A percentile compares a stretch with the other conserved stretches of the same genome.
phyloP scores from a whole-genome alignment of 352 stramenopile species.

The Globisporangium orthogonon region DNA sequence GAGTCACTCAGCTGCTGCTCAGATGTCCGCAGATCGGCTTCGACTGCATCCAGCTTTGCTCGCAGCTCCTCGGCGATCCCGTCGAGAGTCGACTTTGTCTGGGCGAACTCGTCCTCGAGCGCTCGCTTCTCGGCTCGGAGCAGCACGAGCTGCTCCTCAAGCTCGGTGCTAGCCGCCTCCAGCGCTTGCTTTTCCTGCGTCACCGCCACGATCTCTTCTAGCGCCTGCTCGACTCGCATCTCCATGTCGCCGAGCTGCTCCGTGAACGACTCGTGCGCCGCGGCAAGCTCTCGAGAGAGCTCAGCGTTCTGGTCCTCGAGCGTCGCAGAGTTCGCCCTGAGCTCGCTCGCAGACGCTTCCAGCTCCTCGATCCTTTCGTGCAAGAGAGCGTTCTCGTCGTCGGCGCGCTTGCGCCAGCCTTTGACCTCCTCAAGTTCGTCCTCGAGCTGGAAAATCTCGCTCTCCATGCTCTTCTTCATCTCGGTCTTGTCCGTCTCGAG shows the following conservation, averaged over 20 bases:
- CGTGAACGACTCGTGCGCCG: constrained; percentile 18
- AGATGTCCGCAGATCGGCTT: background rate
- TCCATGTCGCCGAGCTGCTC: constrained; percentile 21
- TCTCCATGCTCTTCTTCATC: constrained; percentile 14
- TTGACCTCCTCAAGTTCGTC: constrained; percentile 43
- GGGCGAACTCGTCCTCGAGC: background rate
- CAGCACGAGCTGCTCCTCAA: constrained; percentile 15
- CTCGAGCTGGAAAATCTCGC: constrained; percentile 19
- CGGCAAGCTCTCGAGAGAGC: constrained; percentile 20
- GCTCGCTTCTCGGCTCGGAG: constrained; percentile 13
- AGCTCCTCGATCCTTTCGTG: constrained; percentile 31
- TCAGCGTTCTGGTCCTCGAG: constrained; percentile 29
- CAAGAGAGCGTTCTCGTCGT: constrained; percentile 36
- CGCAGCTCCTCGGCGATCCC: background rate
- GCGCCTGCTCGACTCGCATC: constrained; percentile 24
- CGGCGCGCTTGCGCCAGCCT: constrained; percentile 36
- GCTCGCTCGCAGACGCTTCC: constrained; percentile 21
- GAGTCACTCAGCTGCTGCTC: background rate
- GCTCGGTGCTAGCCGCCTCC: background rate
- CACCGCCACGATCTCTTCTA: constrained; percentile 26
- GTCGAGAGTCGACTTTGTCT: constrained; percentile 3
- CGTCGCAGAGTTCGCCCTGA: constrained; percentile 17
- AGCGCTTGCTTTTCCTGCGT: constrained; percentile 24
- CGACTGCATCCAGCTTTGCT: background rate
- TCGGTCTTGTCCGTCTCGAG: constrained; percentile 39